phyloP scores from a whole-genome alignment of 2,329 filamentous ascomycete genomes.

The Ambrosiella beaveri region DNA sequence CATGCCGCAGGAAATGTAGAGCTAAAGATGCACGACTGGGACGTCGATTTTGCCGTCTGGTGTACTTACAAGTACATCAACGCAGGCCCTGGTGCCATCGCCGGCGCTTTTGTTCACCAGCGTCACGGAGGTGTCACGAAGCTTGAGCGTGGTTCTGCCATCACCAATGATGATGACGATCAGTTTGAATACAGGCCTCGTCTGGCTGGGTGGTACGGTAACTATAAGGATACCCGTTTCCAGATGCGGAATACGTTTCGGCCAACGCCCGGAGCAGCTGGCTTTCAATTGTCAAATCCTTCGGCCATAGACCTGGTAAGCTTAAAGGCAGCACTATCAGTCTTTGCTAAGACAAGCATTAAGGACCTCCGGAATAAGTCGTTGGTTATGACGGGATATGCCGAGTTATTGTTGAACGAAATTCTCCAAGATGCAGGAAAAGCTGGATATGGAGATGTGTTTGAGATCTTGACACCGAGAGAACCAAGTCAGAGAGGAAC shows the following conservation, averaged over 20 bases:
- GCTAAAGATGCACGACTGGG: constrained; percentile 70
- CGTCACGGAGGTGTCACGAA: constrained; percentile 41
- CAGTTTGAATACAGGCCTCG: constrained; percentile 41
- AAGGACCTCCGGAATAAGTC: constrained; percentile 51
- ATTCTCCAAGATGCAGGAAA: constrained; percentile 29
- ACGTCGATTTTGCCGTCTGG: constrained; percentile 83
- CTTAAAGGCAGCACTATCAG: constrained; percentile 53
- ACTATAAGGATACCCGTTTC: constrained; percentile 59
- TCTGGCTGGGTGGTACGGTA: constrained; percentile 74
- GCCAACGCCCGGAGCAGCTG: constrained; percentile 59
- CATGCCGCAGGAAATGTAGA: constrained; percentile 76
- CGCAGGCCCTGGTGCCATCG: constrained; percentile 65
- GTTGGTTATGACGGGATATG: constrained; percentile 55
- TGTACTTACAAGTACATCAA: constrained; percentile 94
- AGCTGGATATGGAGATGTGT: constrained; percentile 23
- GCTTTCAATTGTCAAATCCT: constrained; percentile 69
- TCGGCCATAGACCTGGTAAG: constrained; percentile 61
- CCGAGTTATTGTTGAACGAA: constrained; percentile 55
- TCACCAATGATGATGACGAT: constrained; percentile 16
- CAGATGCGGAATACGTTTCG: constrained; percentile 68
- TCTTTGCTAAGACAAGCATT: constrained; percentile 61
- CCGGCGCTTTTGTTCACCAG: constrained; percentile 65
- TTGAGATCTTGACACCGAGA: constrained; percentile 51
- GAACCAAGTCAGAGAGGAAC: constrained; percentile 54
- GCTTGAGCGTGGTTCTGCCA: neutral